Percentiles rank a stretch among this genome's conserved stretches.
Evolutionary conservation across 148 eudicot genomes (phyloP).

Genomic region (Rheum nobile): DNA sequence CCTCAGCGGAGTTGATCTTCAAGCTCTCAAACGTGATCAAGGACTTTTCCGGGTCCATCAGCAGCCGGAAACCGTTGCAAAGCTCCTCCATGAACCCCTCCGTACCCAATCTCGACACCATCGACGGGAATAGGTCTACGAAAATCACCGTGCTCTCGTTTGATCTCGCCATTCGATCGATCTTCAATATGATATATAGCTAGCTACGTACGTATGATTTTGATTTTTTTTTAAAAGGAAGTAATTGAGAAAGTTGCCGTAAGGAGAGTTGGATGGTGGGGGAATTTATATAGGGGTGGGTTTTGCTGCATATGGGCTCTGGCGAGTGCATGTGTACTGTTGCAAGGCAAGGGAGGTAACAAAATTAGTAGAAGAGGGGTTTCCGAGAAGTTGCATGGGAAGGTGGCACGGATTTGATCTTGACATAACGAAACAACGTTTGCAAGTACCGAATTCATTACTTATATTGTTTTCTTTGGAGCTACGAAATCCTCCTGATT

Average conservation of each 20-base stretch:
- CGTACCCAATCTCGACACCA: constrained; percentile 48
- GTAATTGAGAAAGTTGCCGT: background rate
- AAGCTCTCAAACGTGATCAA: constrained; percentile 61
- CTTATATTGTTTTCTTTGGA: background rate
- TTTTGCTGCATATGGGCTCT: too few species aligned
- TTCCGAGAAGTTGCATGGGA: constrained; percentile 8
- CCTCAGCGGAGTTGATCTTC: constrained; percentile 22
- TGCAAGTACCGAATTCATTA: background rate
- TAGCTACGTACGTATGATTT: too few species aligned
- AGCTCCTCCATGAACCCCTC: constrained; percentile 57
- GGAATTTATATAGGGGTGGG: too few species aligned
- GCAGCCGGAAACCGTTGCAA: constrained; percentile 34
- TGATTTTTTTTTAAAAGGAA: too few species aligned
- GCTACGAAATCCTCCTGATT: background rate
- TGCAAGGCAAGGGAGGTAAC: background rate
- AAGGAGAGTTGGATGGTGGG: background rate
- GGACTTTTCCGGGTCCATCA: constrained; percentile 37
- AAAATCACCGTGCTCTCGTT: constrained; percentile 10
- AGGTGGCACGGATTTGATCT: background rate
- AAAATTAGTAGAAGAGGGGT: background rate
- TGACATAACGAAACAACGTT: background rate
- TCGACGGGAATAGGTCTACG: constrained; percentile 31
- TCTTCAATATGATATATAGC: background rate
- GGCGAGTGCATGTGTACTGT: background rate
- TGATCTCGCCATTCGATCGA: background rate